Conservation (phyloP, 805 yeast genomes). For the Metschnikowia anglica region DNA sequence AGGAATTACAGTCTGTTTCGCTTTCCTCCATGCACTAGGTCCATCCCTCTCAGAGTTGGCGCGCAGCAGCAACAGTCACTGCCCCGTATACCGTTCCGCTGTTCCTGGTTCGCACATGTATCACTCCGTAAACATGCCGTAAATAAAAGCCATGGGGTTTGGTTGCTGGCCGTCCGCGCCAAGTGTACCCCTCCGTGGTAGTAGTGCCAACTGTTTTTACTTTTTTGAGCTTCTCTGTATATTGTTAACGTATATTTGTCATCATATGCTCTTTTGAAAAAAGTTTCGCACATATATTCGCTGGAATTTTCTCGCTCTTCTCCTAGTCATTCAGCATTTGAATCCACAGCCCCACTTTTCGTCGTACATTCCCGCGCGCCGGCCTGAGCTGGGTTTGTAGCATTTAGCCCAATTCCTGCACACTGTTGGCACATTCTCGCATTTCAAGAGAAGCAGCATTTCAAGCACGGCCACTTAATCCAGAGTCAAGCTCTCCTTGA, state of each 20-base stretch:
- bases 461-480: neutral
- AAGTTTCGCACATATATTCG: neutral
- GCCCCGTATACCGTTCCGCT: slow-evolving; percentile 4
- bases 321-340: neutral
- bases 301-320: neutral
- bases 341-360: slow-evolving; percentile 8
- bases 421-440: slow-evolving; percentile 9
- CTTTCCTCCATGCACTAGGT: neutral
- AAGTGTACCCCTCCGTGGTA: too few relatives aligned
- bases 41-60: neutral
- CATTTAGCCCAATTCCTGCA: slow-evolving; percentile 4
- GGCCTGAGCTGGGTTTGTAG: slow-evolving; percentile 8
- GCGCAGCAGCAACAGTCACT: slow-evolving; percentile 5
- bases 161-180: neutral
- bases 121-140: slow-evolving; percentile 14
- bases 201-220: too few relatives aligned
- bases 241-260: neutral
- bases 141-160: slow-evolving; percentile 8
- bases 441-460: slow-evolving; percentile 1
- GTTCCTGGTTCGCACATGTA: slow-evolving; percentile 7
- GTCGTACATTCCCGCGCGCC: slow-evolving; percentile 6
- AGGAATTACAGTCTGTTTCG: too few relatives aligned
- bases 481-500: too few relatives aligned
- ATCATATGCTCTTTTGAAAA: neutral
- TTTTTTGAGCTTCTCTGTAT: neutral